Evolutionary conservation across 345 rosid species (phyloP), one percentile per base, ranked within the genome.

Genomic region (Xanthoceras sorbifolium): DNA sequence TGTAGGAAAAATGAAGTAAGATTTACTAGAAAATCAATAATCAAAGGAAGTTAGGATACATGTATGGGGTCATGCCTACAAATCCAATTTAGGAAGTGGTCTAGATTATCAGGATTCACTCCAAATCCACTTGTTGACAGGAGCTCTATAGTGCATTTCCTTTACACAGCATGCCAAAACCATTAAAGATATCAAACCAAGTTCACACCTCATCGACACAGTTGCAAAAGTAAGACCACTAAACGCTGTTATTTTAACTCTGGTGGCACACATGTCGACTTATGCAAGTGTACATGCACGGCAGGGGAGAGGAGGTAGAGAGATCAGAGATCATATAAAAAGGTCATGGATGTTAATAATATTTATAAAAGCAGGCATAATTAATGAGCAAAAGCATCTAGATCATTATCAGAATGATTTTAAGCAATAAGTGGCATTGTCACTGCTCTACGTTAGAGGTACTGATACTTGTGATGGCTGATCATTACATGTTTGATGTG

Each of bases 1-100:
- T n/a, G 72, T n/a, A 82, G 73, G 76, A 70, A 59, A 42, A 42
- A 22, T 26, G 40, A 7, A 23, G 8, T 9, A 70, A 5, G 20
- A 76, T 57, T 52, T 46, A 76, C 26, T 34, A 44, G 64, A 64
- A 76, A 71, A 40, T 59, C 44, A 44, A 71, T 4, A 36, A 22
- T 38, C 42, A 73, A 34, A 61, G 61, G 40, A 64, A 64, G 31
- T 29, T 52, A 28, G 6, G 44, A 12, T 42, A 42, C 10, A 42
- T 42, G 46, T 42, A 42, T 42, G 46, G 46, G 14, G 2, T 42
- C 46, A 10, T 42, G 46, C 46, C 46, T 42, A 42, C 31, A 63
- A 6, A 31, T 64, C 38, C 36, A 26, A 31, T 25, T 26, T 60
- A 60, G 6, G 31, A 10, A 50, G n/a, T 17, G n/a, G 55, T 50